Percentiles rank a stretch among this genome's conserved stretches.
These are phyloP conservation scores for Candida peoriensis DNA, from an alignment of 805 yeast species.

Conservation along the genomic window DNA sequence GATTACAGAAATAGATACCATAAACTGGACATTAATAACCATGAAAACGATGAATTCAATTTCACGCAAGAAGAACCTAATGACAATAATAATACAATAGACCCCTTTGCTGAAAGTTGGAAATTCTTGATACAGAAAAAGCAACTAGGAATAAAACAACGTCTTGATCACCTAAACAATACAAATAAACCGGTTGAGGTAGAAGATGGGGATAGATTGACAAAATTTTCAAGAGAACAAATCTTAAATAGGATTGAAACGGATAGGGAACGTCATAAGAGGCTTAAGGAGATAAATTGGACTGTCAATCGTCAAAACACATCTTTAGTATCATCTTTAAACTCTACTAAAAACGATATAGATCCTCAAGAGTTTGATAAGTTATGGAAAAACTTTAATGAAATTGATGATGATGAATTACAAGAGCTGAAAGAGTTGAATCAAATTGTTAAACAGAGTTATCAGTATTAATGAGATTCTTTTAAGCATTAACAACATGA, in stretches of 20 bases:
- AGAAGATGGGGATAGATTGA: neutral
- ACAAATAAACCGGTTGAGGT: neutral
- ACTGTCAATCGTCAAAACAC: constrained; percentile 38
- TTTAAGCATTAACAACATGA: neutral
- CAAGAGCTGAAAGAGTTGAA: constrained; percentile 51
- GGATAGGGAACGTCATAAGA: constrained; percentile 86
- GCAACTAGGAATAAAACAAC: constrained; percentile 10
- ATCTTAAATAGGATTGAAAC: constrained; percentile 81
- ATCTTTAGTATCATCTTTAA: neutral
- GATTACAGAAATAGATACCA: neutral
- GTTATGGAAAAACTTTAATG: constrained; percentile 32
- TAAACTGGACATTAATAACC: neutral
- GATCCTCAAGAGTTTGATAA: constrained; percentile 47
- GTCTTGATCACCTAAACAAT: constrained; percentile 9
- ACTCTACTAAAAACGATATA: constrained; percentile 9
- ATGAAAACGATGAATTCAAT: constrained; percentile 15
- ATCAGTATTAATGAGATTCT: constrained; percentile 23
- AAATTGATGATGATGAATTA: constrained; percentile 41
- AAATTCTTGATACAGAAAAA: constrained; percentile 16
- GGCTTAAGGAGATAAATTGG: constrained; percentile 80
- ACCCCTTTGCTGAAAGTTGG: constrained; percentile 20
- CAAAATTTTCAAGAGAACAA: constrained; percentile 37
- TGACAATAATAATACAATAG: no score
- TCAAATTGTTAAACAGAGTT: constrained; percentile 48
- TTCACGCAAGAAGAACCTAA: no score